A percentile compares a stretch with the other conserved stretches of the same genome.
Conservation (phyloP, 352 stramenopile species). For the Pythium aristosporum region DNA sequence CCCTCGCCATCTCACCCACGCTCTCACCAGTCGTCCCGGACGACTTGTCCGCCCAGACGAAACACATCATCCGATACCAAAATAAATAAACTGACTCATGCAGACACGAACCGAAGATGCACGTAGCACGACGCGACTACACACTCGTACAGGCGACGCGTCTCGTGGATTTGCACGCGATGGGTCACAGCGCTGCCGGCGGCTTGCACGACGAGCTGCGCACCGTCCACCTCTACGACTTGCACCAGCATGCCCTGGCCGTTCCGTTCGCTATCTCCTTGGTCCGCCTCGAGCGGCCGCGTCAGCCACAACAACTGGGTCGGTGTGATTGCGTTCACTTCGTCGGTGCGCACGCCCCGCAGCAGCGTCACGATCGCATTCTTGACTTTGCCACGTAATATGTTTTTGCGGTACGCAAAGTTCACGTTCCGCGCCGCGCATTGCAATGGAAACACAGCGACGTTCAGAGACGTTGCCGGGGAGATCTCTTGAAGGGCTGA, state of each 20-base stretch:
- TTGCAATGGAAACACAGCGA: slow-evolving; percentile 18
- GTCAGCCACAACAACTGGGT: slow-evolving; percentile 21
- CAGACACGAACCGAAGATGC: slow-evolving; percentile 6
- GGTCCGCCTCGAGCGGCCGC: neutral
- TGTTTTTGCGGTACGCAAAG: slow-evolving; percentile 17
- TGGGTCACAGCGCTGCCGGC: neutral
- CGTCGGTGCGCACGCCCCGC: slow-evolving; percentile 6
- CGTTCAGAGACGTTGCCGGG: slow-evolving; percentile 4
- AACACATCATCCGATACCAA: neutral
- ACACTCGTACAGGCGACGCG: slow-evolving; percentile 19
- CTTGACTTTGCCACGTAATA: slow-evolving; percentile 16
- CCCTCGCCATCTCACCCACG: neutral
- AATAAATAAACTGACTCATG: neutral
- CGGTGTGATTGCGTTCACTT: slow-evolving; percentile 10
- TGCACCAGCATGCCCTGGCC: slow-evolving; percentile 8
- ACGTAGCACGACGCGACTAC: slow-evolving; percentile 9
- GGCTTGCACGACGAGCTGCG: slow-evolving; percentile 8
- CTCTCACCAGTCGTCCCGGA: neutral
- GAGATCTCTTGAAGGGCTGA: neutral
- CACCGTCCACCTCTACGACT: slow-evolving; percentile 13
- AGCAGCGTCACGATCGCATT: slow-evolving; percentile 19
- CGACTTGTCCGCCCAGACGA: neutral
- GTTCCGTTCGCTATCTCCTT: neutral
- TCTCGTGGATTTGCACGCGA: slow-evolving; percentile 7
- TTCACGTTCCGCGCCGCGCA: slow-evolving; percentile 22